Base-by-base conservation (phyloP, 2,329 filamentous ascomycete genomes). In the Chaetomiaceae sp. region DNA sequence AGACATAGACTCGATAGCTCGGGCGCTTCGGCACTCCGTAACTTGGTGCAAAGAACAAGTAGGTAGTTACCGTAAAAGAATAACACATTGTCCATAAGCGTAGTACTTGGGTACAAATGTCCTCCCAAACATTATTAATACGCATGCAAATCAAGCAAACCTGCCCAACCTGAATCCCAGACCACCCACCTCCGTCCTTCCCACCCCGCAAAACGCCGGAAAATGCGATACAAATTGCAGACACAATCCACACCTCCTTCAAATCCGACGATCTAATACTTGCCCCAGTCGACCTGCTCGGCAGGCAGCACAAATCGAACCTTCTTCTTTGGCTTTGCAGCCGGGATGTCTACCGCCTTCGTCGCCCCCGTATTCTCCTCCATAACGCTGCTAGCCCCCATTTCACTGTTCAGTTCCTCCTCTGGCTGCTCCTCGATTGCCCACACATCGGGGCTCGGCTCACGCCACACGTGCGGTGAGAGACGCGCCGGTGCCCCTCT, bases 381-480 rank as follows among this genome's bases (percentile, higher is more conserved):
- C 59, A 42, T 60, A 33, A 27, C 9, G 20, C 63, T 56, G 52
- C 64, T 65, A 9, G 62, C 53, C 0, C 63, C 67, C 58, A 65
- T 60, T 57, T 73, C 69, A 51, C 68, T 70, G 62, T 68, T 61
- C 19, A 71, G 69, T 24, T 77, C 73, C 56, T 75, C 73, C 62
- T 78, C 75, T 1, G 72, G 72, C 63, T 79, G 75, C 59, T 80
- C 76, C 61, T 77, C 72, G 46, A 80, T 80, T 24, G 73, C 73
- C 71, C 75, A 80, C 3, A 80, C 76, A 43, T 79, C 75, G 0
- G 75, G 75, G 56, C 76, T 79, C 6, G 76, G 76, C 62, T 77
- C 71, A 30, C 75, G 66, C 76, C 76, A 80, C 1, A 76, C 68
- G 45, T 68, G 68, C 9, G 68, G 68, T 8, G 72, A 70, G 35